Base-by-base conservation (phyloP, 768 basidiomycete genomes). In the Serendipita sp. region DNA sequence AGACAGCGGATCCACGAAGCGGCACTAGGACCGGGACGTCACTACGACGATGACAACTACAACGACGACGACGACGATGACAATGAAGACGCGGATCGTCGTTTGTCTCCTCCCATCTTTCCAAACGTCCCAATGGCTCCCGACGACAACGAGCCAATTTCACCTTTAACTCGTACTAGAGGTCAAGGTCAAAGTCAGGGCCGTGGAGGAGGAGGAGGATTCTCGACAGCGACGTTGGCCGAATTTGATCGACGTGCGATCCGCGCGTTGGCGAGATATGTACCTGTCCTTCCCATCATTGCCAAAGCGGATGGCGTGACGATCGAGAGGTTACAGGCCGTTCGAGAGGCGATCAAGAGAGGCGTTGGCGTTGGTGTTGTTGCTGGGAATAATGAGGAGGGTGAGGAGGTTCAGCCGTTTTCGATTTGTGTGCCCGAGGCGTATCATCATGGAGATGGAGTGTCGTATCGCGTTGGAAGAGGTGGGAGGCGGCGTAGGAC, bases 371-470 rank as follows among this genome's bases (percentile, higher is more conserved):
- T 60, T 5, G 13, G 40, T 1, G 18, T 52, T 52, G 18, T 6
- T 52, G 18, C 48, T 23, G 23, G 18, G 16, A 33, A 31, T 1
- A n/a, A 50, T 5, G n/a, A 8, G 29, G 48, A 31, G 55, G 27
- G 55, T 18, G 34, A 10, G n/a, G n/a, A 8, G 48, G 40, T 5
- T 64, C 79, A 90, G 63, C 88, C 88, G n/a, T 90, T 88, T 74
- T 86, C 89, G 15, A 80, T 91, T 71, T 83, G 89, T 69, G 86
- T 89, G 5, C 89, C 89, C 18, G 89, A 91, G 74, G 78, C 81
- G 64, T 91, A 88, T 74, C 86, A 87, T 62, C 87, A 90, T 74
- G 87, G 85, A 72, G 88, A 90, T 70, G 88, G 88, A 8, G 84
- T 3, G 5, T 2, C 44, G 60, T n/a, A 10, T 36, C 48, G n/a